Evolutionary conservation across 257 asterid species (phyloP), one percentile per base, ranked within the genome.

Genomic region (Solanum boliviense): DNA sequence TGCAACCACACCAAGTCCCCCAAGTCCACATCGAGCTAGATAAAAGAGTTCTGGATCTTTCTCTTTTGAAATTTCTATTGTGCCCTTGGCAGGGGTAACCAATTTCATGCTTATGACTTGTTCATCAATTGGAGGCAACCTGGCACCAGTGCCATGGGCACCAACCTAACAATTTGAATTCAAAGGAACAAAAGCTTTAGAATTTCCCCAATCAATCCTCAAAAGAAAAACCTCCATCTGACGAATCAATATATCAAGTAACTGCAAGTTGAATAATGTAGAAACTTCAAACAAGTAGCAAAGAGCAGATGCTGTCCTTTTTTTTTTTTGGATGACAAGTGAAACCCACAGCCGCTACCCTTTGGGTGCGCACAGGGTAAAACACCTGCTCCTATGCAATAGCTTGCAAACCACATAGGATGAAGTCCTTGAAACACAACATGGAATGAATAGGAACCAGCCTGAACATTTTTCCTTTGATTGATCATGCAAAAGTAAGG

Each of bases 81-180:
- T 95, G 86, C 99, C 99, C 91, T 95, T 95, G 84, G 94, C 92
- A 25, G 99, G 98, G 90, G 99, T 95, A 82, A 97, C 98, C 89
- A 97, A 88, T 88, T 97, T 97, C 98, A 97, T 93, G 95, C 99
- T 95, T 90, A 97, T 89, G 88, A 95, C 98, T 90, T 97, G 99
- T 93, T 97, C 99, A 58, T 95, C 99, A 25, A 97, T 93, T 13
- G 99, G 99, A 83, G 98, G 99, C 86, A 97, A 89, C 92, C 92
- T 94, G 65, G 98, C 98, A 86, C 99, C 99, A 52, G 99, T 96
- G 60, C 99, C 99, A 89, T 97, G 99, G 2, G 98, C 99, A 84
- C 99, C 99, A 88, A 97, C 98, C 99, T 97, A 91, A 88, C 86
- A 39, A 84, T 86, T 86, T 84, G 84, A 62, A 32, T 83, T 36